Evolutionary conservation across 495 filamentous ascomycete species (phyloP), one percentile per base, ranked within the genome.

Genomic region (Pseudotulostoma volvatum): DNA sequence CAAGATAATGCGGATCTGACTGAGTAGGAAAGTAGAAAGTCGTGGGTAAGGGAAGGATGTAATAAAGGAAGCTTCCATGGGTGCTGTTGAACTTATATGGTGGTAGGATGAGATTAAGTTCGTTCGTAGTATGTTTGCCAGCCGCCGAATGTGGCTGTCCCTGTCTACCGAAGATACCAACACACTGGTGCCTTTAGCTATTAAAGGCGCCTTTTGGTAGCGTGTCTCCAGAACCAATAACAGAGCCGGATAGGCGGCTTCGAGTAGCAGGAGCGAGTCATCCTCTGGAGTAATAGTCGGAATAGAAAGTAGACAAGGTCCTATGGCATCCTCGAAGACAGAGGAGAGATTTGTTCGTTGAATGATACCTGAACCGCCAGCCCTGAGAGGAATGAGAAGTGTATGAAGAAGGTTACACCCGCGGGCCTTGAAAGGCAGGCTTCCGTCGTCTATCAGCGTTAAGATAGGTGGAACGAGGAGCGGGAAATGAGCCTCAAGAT

Each of bases 401-500:
- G 57, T 41, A 4, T 50, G 51, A 1, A 90, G 57, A 2, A 86
- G 55, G 2, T 49, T 44, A 25, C 84, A 78, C 9, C 79, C 85
- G 4, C 56, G 61, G 1, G 60, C 50, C 40, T 82, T 79, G 48
- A 75, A 60, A 0, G 54, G 31, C 1, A 69, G 56, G 33, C 66
- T 59, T 9, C 63, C 51, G 50, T 87, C 80, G 53, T 96, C 90
- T 37, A 84, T 65, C 1, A 96, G 63, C 3, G 78, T 73, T 2
- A 97, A 68, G 0, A 94, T 61, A 1, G 83, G 80, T 1, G 90
- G 90, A n/a, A 88, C 67, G 31, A 82, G 70, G n/a, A 92, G 69
- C 0, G 73, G 75, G 75, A 86, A 94, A 41, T 81, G 64, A 3
- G 45, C 40, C 45, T 71, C 63, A 3, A 71, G 51, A n/a, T n/a